A percentile compares a stretch with the other conserved stretches of the same genome.
phyloP scores from a whole-genome alignment of 345 rosid species.

The Mercurialis annua region DNA sequence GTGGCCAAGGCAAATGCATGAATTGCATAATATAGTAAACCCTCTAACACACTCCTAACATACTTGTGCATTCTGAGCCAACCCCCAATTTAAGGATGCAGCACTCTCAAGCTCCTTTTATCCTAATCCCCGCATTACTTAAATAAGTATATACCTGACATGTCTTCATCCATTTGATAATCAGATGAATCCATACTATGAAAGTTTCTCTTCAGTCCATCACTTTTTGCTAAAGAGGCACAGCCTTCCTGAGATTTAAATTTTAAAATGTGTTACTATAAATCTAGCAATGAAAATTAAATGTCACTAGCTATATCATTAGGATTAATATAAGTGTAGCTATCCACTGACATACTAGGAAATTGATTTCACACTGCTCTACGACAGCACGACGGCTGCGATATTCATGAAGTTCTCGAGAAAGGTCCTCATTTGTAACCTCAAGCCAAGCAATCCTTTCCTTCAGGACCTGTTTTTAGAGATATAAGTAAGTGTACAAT shows the following conservation, averaged over 20 bases:
- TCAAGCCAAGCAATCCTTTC: constrained; percentile 93
- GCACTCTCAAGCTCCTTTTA: not conserved
- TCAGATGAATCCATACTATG: constrained; percentile 73
- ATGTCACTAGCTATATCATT: not conserved
- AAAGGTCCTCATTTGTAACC: constrained; percentile 83
- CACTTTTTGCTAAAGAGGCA: constrained; percentile 56
- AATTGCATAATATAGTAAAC: not conserved
- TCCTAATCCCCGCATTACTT: not conserved
- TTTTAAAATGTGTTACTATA: not conserved
- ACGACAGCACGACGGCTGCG: constrained; percentile 54
- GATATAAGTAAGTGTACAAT: not conserved
- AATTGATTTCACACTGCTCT: constrained; percentile 63
- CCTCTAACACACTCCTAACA: not conserved
- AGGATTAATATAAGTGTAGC: not conserved
- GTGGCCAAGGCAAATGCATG: constrained; percentile 10
- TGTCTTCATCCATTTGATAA: constrained; percentile 70
- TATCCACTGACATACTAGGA: constrained; percentile 50
- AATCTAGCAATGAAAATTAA: not conserved
- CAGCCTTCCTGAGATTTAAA: constrained; percentile 59
- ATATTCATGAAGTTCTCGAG: constrained; percentile 82
- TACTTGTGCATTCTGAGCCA: not conserved
- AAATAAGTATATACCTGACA: constrained; percentile 43
- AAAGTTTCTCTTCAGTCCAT: constrained; percentile 78
- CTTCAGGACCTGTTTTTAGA: constrained; percentile 57
- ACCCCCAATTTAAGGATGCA: not conserved